Evolutionary conservation across 2,329 filamentous ascomycete species (phyloP).

Genomic region (Cytospora leucostoma): DNA sequence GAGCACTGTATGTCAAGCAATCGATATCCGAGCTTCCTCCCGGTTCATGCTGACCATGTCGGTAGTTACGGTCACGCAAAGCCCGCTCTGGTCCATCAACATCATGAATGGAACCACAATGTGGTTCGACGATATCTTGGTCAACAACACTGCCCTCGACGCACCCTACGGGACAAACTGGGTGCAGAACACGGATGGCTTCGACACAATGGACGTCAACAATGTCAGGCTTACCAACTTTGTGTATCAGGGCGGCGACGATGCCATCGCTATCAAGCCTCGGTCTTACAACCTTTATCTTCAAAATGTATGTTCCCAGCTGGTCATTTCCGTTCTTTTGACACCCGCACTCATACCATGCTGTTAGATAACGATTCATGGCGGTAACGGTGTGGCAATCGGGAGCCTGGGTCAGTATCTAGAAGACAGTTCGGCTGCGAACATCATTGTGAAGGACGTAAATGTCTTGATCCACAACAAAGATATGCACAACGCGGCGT

Average conservation of each 20-base stretch:
- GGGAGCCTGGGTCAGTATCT: constrained; percentile 58
- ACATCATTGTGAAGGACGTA: constrained; percentile 50
- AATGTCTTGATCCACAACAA: constrained; percentile 47
- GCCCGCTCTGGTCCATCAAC: constrained; percentile 55
- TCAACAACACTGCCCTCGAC: constrained; percentile 51
- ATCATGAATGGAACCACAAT: constrained; percentile 60
- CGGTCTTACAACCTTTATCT: constrained; percentile 53
- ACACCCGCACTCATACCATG: background rate
- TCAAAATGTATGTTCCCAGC: constrained; percentile 41
- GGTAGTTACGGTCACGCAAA: constrained; percentile 49
- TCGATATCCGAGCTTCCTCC: background rate
- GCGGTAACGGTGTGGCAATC: constrained; percentile 58
- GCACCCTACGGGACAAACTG: constrained; percentile 51
- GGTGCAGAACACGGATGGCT: constrained; percentile 60
- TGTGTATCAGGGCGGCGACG: constrained; percentile 57
- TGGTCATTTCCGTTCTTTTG: background rate
- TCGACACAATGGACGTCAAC: constrained; percentile 56
- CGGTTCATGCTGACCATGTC: background rate
- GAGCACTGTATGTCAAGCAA: constrained; percentile 41
- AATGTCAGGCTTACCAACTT: constrained; percentile 54
- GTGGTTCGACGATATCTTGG: constrained; percentile 51
- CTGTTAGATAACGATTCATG: constrained; percentile 44
- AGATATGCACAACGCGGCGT: constrained; percentile 50
- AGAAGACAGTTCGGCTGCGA: constrained; percentile 53
- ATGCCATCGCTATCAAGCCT: constrained; percentile 59